Conservation (phyloP, 352 stramenopile genomes). For the Pilasporangium apinafurcum region DNA sequence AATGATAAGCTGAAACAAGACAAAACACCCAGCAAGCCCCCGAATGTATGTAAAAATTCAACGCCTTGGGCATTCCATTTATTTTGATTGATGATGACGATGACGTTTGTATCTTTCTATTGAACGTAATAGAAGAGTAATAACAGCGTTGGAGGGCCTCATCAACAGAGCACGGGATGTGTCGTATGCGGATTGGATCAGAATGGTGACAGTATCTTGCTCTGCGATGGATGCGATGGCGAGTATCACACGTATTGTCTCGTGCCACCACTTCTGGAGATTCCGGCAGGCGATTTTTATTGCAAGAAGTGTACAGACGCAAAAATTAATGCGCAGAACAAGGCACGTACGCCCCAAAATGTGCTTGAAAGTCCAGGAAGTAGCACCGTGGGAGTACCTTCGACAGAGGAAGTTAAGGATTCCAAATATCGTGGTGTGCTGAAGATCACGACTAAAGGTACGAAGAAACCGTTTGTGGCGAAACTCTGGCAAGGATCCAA, state of each 20-base stretch:
- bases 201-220: constrained; percentile 73
- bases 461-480: constrained; percentile 79
- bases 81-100: too few species aligned
- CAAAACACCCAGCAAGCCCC: too few species aligned
- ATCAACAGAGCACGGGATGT: constrained; percentile 44
- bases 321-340: too few species aligned
- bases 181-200: constrained; percentile 63
- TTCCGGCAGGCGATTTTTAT: constrained; percentile 78
- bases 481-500: constrained; percentile 63
- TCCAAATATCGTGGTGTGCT: constrained; percentile 78
- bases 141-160: too few species aligned
- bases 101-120: too few species aligned
- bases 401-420: constrained; percentile 52
- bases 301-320: constrained; percentile 61
- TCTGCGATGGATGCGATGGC: constrained; percentile 81
- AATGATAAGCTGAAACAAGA: too few species aligned
- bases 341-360: constrained; percentile 27
- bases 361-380: neutral
- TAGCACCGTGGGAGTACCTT: constrained; percentile 3
- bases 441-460: constrained; percentile 71
- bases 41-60: too few species aligned
- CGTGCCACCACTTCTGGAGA: constrained; percentile 57
- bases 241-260: constrained; percentile 87
- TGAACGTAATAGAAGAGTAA: too few species aligned
- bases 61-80: too few species aligned